A percentile compares a stretch with the other conserved stretches of the same genome.
Conservation (phyloP, 2,329 filamentous ascomycete genomes). For the Colletotrichum sidae region DNA sequence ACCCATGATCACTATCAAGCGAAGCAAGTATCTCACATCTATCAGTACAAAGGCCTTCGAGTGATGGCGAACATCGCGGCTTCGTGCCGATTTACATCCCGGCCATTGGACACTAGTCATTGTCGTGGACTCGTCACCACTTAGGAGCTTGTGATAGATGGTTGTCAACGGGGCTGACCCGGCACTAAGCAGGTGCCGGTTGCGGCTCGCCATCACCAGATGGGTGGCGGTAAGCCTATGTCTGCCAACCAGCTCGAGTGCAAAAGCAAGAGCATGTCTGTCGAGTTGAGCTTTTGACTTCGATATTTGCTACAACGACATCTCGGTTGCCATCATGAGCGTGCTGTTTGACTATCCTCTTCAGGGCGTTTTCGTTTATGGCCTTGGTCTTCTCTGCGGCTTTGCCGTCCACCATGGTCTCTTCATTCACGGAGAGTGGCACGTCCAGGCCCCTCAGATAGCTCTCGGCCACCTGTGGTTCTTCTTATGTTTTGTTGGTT, state of each 20-base stretch:
- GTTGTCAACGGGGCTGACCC: constrained; percentile 4
- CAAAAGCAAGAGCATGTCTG: constrained; percentile 15
- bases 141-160: constrained; percentile 4
- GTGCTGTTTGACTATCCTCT: constrained; percentile 2
- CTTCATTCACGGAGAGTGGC: constrained; percentile 44
- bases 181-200: neutral
- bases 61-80: neutral
- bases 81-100: constrained; percentile 20
- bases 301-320: constrained; percentile 5
- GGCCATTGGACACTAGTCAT: constrained; percentile 29
- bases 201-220: too few species aligned
- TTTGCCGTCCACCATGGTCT: constrained; percentile 33
- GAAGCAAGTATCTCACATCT: constrained; percentile 25
- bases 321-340: constrained; percentile 22
- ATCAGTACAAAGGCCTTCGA: constrained; percentile 3
- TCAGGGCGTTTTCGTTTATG: constrained; percentile 12
- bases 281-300: neutral
- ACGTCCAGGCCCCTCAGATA: constrained; percentile 40
- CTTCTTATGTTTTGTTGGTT: constrained; percentile 23
- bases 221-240: too few species aligned
- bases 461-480: constrained; percentile 33
- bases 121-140: constrained; percentile 5
- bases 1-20: constrained; percentile 22
- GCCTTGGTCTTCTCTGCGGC: constrained; percentile 31
- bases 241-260: constrained; percentile 2